Evolutionary conservation across 768 basidiomycete genomes (phyloP).

Genomic region (Xerocomus brunneocitrinus): DNA sequence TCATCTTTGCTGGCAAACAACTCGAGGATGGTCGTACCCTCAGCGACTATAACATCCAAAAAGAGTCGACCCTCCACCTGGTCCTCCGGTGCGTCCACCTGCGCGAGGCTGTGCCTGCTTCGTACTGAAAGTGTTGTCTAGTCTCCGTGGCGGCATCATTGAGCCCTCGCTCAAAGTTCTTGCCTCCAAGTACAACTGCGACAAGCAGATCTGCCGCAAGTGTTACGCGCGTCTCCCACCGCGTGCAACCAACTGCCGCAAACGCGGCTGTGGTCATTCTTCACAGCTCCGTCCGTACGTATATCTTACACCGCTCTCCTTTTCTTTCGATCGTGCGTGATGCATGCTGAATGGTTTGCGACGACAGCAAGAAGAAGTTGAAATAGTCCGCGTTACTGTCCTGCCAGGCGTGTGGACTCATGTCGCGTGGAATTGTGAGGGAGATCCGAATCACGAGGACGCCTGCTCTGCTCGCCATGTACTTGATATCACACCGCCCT

Average conservation of each 20-base stretch:
- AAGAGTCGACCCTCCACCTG: constrained; percentile 96
- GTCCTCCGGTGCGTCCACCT: constrained; percentile 75
- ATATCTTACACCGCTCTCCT: not conserved
- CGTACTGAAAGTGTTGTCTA: not conserved
- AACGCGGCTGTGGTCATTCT: constrained; percentile 87
- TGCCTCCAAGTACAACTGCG: constrained; percentile 97
- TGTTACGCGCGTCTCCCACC: constrained; percentile 99
- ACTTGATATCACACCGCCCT: constrained; percentile 15
- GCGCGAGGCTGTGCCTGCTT: not conserved
- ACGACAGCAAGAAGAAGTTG: constrained; percentile 85
- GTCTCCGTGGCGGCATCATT: constrained; percentile 74
- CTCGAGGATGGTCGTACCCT: constrained; percentile 97
- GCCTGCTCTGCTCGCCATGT: constrained; percentile 6
- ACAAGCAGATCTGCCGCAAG: constrained; percentile 99
- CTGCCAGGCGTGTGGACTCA: not conserved
- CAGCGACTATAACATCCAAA: constrained; percentile 97
- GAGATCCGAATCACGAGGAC: not conserved
- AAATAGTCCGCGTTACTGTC: constrained; percentile 52
- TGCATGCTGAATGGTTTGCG: not conserved
- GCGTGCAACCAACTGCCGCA: constrained; percentile 99
- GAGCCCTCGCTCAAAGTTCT: constrained; percentile 98
- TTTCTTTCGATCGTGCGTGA: not conserved
- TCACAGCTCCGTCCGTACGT: constrained; percentile 89
- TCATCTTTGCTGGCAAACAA: constrained; percentile 86
- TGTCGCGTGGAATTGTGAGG: not conserved